Base-by-base conservation (phyloP, 352 stramenopile genomes). In the Phytopythium kandeliae region DNA sequence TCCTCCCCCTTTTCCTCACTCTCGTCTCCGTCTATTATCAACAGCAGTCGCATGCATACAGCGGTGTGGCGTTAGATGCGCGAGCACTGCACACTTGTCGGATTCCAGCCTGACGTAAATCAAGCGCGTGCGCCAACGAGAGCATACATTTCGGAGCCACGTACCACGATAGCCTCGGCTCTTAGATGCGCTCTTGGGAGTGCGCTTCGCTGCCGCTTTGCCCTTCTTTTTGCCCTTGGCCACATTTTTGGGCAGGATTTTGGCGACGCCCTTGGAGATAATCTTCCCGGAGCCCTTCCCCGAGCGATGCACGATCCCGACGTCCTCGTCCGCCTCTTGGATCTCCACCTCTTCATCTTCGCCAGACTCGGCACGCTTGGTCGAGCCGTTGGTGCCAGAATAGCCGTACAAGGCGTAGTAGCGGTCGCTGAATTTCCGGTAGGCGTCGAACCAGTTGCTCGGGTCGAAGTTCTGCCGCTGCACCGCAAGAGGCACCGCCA, bases 371-470 rank as follows among this genome's bases (percentile, higher is more conserved):
- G 15, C 13, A 7, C 10, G 35, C 16, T 17, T 33, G 31, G 22
- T 19, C 19, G 53, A 25, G 19, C 43, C 41, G 35, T 44, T 48
- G 15, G 50, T 35, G 28, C 28, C 26, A 10, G 64, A 44, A 40
- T 75, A 79, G 10, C 74, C 74, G 44, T 85, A 83, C 19, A 85
- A 48, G 15, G 60, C 67, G 31, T 58, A 36, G 54, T 85, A 85
- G 53, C 71, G 71, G 25, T 73, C 65, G 57, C 78, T 91, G 50
- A 89, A 91, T 49, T 77, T 63, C 38, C 64, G 66, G 60, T 83
- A 91, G n/a, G 76, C 66, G 33, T 82, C 69, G 35, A 74, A 76
- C 80, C 80, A 91, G 52, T 82, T 70, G 43, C 72, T 58, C 10
- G 63, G 37, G 13, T 74, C 60, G 24, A 63, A 73, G 24, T 80